These are phyloP conservation scores for Paraphoma chrysanthemicola DNA, from an alignment of 2,329 filamentous ascomycete genomes.

Conservation along the genomic window DNA sequence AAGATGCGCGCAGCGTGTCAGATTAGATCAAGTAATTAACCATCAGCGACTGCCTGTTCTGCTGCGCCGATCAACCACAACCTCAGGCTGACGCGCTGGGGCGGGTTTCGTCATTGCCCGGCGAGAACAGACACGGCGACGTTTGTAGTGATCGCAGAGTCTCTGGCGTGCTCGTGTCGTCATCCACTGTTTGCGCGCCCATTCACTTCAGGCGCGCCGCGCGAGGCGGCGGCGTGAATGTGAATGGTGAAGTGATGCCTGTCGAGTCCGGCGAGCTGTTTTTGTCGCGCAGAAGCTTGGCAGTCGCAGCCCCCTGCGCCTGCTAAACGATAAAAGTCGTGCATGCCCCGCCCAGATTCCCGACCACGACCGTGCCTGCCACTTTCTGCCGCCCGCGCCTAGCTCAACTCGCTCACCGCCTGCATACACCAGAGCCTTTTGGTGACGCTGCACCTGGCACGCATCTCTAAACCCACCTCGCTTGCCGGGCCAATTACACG, in stretches of 20 bases:
- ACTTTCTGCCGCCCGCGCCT: constrained; percentile 3
- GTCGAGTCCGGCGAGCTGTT: constrained; percentile 4
- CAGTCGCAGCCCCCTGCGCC: constrained; percentile 4
- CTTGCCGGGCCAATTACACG: constrained; percentile 21
- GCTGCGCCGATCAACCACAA: constrained; percentile 33
- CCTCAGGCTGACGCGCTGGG: constrained; percentile 10
- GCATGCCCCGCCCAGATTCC: constrained; percentile 15
- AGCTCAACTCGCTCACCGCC: constrained; percentile 4
- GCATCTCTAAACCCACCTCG: constrained; percentile 18
- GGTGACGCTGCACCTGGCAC: constrained; percentile 5
- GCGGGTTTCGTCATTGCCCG: constrained; percentile 30
- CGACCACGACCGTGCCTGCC: constrained; percentile 1
- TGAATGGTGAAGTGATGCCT: constrained; percentile 14
- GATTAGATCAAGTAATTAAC: constrained; percentile 69
- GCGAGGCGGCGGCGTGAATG: constrained; percentile 10
- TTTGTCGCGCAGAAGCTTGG: constrained; percentile 15
- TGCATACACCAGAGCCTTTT: not conserved
- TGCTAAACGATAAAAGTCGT: constrained; percentile 16
- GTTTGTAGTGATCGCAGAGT: constrained; percentile 19
- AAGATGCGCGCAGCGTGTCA: constrained; percentile 50
- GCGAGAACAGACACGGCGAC: constrained; percentile 14
- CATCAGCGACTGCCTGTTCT: constrained; percentile 50
- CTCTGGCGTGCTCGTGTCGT: constrained; percentile 46
- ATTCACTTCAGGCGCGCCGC: not conserved
- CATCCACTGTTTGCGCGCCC: constrained; percentile 37